Evolutionary conservation across 306 rosid genomes (phyloP), one percentile per base, ranked within the genome.

Genomic region (Casuarina glauca): DNA sequence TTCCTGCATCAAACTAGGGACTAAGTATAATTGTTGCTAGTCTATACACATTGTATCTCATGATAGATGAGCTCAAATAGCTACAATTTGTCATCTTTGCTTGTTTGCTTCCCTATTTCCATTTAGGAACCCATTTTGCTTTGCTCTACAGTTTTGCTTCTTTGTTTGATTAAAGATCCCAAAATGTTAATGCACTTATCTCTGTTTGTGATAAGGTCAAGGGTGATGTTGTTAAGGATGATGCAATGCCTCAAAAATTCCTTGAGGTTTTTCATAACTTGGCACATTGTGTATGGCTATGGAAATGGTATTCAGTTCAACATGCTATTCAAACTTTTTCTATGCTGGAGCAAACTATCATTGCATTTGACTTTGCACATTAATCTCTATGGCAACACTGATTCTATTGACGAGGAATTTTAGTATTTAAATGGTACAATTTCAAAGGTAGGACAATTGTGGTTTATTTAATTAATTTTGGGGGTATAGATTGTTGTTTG

Each of bases 131-230:
- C 32, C 16, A 39, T 64, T 15, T 6, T 63, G 35, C 51, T 48
- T 63, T 66, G 19, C 26, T 20, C 68, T 77, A 55, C 71, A 70
- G 63, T 69, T 76, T 20, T 68, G 70, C 68, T 77, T 87, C 44
- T 76, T 73, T 80, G 52, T 66, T 79, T 12, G 52, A 55, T 57
- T 91, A 53, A 82, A 94, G 98, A 97, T 89, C 97, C 98, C 72
- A 88, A 90, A 72, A 74, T 89, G 60, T 82, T 94, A 89, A 88
- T 50, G n/a, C 55, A 76, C 9, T 92, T 94, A 85, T 92, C 82
- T 67, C 26, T 74, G 87, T 89, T 74, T 88, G 90, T 79, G 78
- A 82, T 58, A 90, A 84, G 82, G 86, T 78, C 26, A 90, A 70
- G 63, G 51, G 41, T 75, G 44, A 54, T 68, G 79, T 80, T 50